Evolutionary conservation across 257 asterid species (phyloP).

Genomic region (Jacaranda mimosifolia): DNA sequence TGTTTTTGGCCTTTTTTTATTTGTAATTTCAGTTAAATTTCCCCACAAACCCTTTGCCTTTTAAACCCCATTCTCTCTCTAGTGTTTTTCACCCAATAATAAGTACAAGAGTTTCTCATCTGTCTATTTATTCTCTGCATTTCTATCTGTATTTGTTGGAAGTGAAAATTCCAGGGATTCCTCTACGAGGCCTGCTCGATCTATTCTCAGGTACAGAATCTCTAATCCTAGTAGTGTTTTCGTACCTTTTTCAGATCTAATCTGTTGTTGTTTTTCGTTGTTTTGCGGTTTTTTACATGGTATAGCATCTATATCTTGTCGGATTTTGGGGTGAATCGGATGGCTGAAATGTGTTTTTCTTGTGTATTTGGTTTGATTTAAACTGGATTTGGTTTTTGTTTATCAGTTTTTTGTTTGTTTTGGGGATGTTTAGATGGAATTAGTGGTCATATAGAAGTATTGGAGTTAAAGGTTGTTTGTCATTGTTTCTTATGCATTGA

Average conservation of each 20-base stretch:
- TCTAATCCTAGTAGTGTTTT: not conserved
- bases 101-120: not conserved
- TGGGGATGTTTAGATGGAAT: not conserved
- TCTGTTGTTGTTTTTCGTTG: conserved; percentile 19
- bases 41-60: conserved; percentile 32
- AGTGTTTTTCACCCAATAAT: not conserved
- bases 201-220: conserved; percentile 39
- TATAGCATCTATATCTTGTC: not conserved
- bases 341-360: not conserved
- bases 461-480: not conserved
- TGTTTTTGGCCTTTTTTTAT: not conserved
- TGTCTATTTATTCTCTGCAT: conserved; percentile 12
- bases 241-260: conserved; percentile 41
- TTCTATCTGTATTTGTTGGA: conserved; percentile 19
- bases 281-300: not conserved
- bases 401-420: not conserved
- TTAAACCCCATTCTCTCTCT: conserved; percentile 30
- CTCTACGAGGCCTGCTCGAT: conserved; percentile 35
- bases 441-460: not conserved
- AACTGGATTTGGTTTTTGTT: not conserved
- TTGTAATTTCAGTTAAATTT: not conserved
- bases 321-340: not conserved
- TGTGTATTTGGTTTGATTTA: not conserved
- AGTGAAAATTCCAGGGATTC: conserved; percentile 29
- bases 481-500: not conserved